A percentile compares a stretch with the other conserved stretches of the same genome.
phyloP scores from a whole-genome alignment of 345 rosid species.

The Hibiscus tridactylites region DNA sequence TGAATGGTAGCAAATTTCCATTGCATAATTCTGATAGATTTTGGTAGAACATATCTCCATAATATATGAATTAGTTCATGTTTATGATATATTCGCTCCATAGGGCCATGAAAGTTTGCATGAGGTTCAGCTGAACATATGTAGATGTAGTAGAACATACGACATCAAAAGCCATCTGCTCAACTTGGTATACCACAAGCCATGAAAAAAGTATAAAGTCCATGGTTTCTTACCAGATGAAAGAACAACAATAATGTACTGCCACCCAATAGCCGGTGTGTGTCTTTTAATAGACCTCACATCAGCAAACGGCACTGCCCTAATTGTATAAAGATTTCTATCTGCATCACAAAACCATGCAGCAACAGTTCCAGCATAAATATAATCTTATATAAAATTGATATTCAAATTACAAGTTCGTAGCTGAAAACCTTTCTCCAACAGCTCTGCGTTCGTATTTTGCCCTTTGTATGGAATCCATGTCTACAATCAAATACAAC shows the following conservation, averaged over 20 bases:
- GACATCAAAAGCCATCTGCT: neutral
- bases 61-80: neutral
- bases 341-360: conserved; percentile 39
- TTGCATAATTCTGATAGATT: neutral
- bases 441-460: conserved; percentile 43
- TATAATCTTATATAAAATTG: neutral
- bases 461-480: conserved; percentile 92
- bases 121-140: neutral
- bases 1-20: neutral
- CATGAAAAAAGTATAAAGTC: neutral
- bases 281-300: conserved; percentile 77
- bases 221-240: conserved; percentile 57
- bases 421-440: conserved; percentile 63
- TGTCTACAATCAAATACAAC: conserved; percentile 38
- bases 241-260: conserved; percentile 73
- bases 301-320: conserved; percentile 65
- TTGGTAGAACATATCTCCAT: neutral
- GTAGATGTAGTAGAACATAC: neutral
- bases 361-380: neutral
- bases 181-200: neutral
- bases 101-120: neutral
- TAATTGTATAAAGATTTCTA: conserved; percentile 77
- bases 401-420: neutral
- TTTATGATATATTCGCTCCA: neutral
- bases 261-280: conserved; percentile 92